Evolutionary conservation across 257 asterid species (phyloP), one percentile per base, ranked within the genome.

Genomic region (Perilla frutescens): DNA sequence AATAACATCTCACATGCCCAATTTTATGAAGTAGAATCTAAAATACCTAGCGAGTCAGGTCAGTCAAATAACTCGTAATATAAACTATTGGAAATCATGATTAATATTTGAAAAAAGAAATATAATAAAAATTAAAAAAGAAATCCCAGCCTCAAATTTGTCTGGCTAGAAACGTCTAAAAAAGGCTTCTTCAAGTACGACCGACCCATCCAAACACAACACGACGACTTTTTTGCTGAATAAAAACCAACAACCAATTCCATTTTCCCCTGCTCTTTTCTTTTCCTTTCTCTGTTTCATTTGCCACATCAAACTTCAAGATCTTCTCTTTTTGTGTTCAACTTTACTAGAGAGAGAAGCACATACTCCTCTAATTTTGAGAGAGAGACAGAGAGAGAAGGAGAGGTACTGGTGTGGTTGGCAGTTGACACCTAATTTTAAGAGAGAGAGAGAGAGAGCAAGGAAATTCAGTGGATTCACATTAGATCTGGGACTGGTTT

Each of bases 401-500:
- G 6, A 13, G 50, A 11, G 53, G 39, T 8, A 11, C 53, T 44
- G 26, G 40, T 57, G 66, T 53, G 62, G 73, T 76, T 74, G 79
- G 76, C 75, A 72, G 84, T 74, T 77, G 77, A 71, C 68, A 57
- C 80, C 60, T 60, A 74, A 43, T 43, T 65, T 50, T 61, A 43
- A 66, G 63, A 76, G 68, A 77, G 75, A 56, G 56, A 57, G 26
- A 1, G 26, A 20, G 26, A 20, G 26, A 20, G 26, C 53, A 48
- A 70, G 77, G 75, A 63, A 45, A 53, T 20, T 32, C 53, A 26
- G 70, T 77, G 81, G 77, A 20, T 83, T 84, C 87, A 78, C 85
- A 76, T 70, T 78, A 81, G 86, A 86, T 86, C 91, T 87, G 76
- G 11, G 72, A 71, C 70, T 36, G 68, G 54, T 65, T 4, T 31